Evolutionary conservation across 2,329 filamentous ascomycete species (phyloP).

Genomic region (Trichophyton benhamiae): DNA sequence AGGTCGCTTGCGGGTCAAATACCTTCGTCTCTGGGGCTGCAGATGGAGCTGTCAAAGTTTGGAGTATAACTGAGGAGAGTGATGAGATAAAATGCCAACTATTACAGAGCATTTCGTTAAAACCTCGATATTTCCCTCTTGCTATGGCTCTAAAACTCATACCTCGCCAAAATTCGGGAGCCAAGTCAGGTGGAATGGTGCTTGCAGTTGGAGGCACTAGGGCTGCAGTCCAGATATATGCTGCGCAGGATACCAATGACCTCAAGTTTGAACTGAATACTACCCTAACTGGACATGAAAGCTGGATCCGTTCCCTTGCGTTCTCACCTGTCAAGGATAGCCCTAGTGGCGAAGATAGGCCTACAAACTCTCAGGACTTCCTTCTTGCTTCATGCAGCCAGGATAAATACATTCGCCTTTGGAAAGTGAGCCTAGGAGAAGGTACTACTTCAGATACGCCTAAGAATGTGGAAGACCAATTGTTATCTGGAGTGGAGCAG

Average conservation of each 20-base stretch:
- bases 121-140: conserved; percentile 71
- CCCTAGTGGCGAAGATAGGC: conserved; percentile 36
- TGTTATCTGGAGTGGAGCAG: conserved; percentile 41
- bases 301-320: conserved; percentile 79
- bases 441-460: conserved; percentile 34
- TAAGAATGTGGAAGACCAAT: conserved; percentile 23
- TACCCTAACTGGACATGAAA: conserved; percentile 78
- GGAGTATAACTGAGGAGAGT: conserved; percentile 45
- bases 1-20: conserved; percentile 33
- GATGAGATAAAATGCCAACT: conserved; percentile 34
- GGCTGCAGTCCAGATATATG: conserved; percentile 68
- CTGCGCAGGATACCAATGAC: conserved; percentile 38
- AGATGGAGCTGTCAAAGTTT: conserved; percentile 52
- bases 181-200: conserved; percentile 39
- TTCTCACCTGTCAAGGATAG: conserved; percentile 42
- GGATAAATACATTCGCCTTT: conserved; percentile 91
- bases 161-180: conserved; percentile 22
- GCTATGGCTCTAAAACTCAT: conserved; percentile 56
- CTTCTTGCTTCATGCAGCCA: conserved; percentile 88
- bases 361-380: conserved; percentile 49
- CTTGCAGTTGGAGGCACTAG: conserved; percentile 80
- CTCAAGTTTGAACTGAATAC: conserved; percentile 57
- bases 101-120: conserved; percentile 58
- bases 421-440: conserved; percentile 66
- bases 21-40: conserved; percentile 50